phyloP scores from a whole-genome alignment of 163 green algal genomes.

The Chlorella variabilis region DNA sequence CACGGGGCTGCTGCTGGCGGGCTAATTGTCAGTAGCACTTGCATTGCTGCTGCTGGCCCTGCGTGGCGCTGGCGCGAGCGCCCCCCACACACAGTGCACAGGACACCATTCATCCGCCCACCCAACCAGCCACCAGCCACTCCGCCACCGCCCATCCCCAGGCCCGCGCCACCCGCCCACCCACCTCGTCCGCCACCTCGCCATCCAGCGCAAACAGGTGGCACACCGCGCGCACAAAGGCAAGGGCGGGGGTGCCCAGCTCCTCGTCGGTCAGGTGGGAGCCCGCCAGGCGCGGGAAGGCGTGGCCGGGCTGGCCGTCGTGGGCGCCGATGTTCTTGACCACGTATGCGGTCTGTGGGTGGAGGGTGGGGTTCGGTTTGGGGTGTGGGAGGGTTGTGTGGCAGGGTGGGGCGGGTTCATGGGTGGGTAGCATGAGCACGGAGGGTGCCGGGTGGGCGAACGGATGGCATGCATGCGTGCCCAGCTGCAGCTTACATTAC shows the following conservation, averaged over 20 bases:
- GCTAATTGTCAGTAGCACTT: too few relatives aligned
- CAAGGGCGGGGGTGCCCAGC: slow-evolving; percentile 79
- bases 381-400: not conserved
- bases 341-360: not conserved
- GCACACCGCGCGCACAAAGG: slow-evolving; percentile 82
- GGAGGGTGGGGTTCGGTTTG: not conserved
- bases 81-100: too few relatives aligned
- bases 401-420: not conserved
- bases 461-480: too few relatives aligned
- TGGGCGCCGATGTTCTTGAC: slow-evolving; percentile 60
- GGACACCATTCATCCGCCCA: too few relatives aligned
- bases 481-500: too few relatives aligned
- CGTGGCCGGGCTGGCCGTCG: slow-evolving; percentile 64
- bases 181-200: slow-evolving; percentile 60
- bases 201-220: slow-evolving; percentile 83
- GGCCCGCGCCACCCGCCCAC: not conserved
- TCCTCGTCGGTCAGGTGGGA: slow-evolving; percentile 70
- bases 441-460: too few relatives aligned
- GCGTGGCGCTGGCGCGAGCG: too few relatives aligned
- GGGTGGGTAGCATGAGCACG: not conserved
- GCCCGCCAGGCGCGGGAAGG: slow-evolving; percentile 84
- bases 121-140: too few relatives aligned
- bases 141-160: not conserved
- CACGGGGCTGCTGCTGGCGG: too few relatives aligned
- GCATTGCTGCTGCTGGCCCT: too few relatives aligned